Conservation (phyloP, 2,329 filamentous ascomycete species). For the Cercospora canescens region DNA sequence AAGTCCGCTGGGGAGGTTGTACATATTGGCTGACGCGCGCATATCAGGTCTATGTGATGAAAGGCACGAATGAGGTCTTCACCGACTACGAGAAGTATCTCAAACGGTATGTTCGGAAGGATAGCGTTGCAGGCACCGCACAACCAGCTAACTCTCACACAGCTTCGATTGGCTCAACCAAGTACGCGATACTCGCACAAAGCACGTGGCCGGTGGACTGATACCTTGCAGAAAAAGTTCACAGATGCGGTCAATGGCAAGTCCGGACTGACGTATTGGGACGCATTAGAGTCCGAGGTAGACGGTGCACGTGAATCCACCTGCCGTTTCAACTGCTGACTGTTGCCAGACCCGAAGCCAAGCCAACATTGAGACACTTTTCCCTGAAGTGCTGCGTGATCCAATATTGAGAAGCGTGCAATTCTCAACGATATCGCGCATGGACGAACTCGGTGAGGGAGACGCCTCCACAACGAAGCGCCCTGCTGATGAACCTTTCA, state of each 20-base stretch:
- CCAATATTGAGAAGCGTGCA: conserved; percentile 89
- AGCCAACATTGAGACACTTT: conserved; percentile 84
- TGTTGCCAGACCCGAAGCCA: conserved; percentile 60
- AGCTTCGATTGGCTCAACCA: conserved; percentile 94
- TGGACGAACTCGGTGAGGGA: conserved; percentile 72
- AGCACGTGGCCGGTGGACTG: conserved; percentile 11
- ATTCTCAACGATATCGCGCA: conserved; percentile 82
- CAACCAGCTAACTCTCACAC: conserved; percentile 17
- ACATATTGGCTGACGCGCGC: conserved; percentile 29
- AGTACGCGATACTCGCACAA: conserved; percentile 52
- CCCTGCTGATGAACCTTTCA: conserved; percentile 14
- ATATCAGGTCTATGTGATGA: conserved; percentile 83
- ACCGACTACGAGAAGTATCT: conserved; percentile 85
- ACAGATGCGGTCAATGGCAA: conserved; percentile 96
- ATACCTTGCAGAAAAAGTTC: conserved; percentile 69
- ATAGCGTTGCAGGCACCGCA: not conserved
- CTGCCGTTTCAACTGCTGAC: conserved; percentile 22
- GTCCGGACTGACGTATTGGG: conserved; percentile 87
- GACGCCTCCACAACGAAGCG: not conserved
- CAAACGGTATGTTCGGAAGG: conserved; percentile 61
- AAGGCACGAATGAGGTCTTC: conserved; percentile 88
- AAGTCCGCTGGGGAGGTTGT: not conserved
- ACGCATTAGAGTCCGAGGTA: conserved; percentile 62
- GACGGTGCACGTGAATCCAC: conserved; percentile 17
- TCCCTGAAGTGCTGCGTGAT: conserved; percentile 87